A percentile compares a stretch with the other conserved stretches of the same genome.
Conservation (phyloP, 805 yeast species). For the Kodamaea restingae region DNA sequence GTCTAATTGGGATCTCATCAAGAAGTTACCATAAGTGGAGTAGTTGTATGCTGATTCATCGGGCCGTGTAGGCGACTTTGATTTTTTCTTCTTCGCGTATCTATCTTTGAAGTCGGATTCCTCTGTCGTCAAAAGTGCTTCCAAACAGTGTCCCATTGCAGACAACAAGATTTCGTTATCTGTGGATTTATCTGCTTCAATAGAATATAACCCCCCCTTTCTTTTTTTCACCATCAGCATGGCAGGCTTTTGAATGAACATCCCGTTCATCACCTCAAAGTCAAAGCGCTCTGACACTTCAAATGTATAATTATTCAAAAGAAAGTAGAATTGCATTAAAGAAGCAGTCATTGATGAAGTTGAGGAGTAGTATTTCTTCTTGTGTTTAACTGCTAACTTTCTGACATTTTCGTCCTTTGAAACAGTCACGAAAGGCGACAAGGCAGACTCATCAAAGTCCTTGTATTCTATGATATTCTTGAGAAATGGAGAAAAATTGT, state of each 20-base stretch:
- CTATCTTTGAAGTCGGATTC: slow-evolving; percentile 45
- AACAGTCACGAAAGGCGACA: slow-evolving; percentile 60
- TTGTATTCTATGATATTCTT: slow-evolving; percentile 56
- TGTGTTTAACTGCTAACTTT: slow-evolving; percentile 31
- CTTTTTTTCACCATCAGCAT: slow-evolving; percentile 47
- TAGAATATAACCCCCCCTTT: slow-evolving; percentile 42
- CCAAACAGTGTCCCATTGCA: slow-evolving; percentile 74
- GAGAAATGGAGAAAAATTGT: slow-evolving; percentile 62
- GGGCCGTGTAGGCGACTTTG: neutral
- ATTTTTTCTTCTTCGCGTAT: slow-evolving; percentile 15
- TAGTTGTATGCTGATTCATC: slow-evolving; percentile 57
- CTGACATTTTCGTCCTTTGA: slow-evolving; percentile 49
- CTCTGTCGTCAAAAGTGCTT: slow-evolving; percentile 64
- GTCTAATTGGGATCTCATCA: slow-evolving; percentile 89
- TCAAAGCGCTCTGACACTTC: slow-evolving; percentile 22
- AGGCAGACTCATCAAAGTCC: slow-evolving; percentile 59
- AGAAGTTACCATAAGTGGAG: slow-evolving; percentile 60
- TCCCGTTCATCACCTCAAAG: slow-evolving; percentile 14
- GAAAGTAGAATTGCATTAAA: slow-evolving; percentile 68
- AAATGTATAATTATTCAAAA: slow-evolving; percentile 46
- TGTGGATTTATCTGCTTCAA: slow-evolving; percentile 66
- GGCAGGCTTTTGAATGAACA: slow-evolving; percentile 33
- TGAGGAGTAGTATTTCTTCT: slow-evolving; percentile 59
- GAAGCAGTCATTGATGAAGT: slow-evolving; percentile 85
- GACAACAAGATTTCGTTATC: slow-evolving; percentile 68